Conservation (phyloP, 441 rosid genomes). For the Populus trichocarpa region DNA sequence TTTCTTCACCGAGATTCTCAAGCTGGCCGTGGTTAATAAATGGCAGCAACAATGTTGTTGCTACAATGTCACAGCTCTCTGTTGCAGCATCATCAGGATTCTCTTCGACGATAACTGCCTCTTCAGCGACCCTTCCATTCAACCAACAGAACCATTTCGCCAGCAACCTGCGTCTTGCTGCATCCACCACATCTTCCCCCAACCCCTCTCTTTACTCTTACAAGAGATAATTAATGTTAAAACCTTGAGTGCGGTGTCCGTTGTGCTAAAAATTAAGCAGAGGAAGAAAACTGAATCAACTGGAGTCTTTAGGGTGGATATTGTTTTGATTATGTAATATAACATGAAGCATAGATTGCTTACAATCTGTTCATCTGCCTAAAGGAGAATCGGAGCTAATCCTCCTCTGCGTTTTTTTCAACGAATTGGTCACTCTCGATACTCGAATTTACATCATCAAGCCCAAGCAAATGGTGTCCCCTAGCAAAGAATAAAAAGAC, state of each 20-base stretch:
- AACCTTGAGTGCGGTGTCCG: background rate
- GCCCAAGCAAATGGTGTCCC: background rate
- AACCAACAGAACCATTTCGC: slow-evolving; percentile 12
- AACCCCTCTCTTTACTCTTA: slow-evolving; percentile 4
- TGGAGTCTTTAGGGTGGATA: background rate
- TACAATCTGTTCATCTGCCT: background rate
- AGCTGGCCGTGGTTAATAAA: slow-evolving; percentile 32
- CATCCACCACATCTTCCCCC: slow-evolving; percentile 6
- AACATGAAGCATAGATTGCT: background rate
- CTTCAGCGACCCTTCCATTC: slow-evolving; percentile 18
- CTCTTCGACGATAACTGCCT: slow-evolving; percentile 38
- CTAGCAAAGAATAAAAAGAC: background rate
- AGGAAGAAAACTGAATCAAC: background rate
- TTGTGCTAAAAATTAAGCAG: slow-evolving; percentile 9
- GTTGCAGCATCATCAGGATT: slow-evolving; percentile 99
- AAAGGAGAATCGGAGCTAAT: background rate
- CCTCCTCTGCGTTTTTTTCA: background rate
- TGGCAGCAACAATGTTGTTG: slow-evolving; percentile 7
- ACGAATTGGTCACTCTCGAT: background rate
- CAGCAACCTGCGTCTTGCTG: slow-evolving; percentile 3
- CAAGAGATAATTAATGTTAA: slow-evolving; percentile 2
- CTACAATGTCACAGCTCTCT: slow-evolving; percentile 19
- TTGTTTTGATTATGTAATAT: background rate
- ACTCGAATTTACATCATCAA: background rate
- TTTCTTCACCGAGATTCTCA: slow-evolving; percentile 79